phyloP scores from a whole-genome alignment of 208 protist genomes.

The Trypanosoma boissoni region DNA sequence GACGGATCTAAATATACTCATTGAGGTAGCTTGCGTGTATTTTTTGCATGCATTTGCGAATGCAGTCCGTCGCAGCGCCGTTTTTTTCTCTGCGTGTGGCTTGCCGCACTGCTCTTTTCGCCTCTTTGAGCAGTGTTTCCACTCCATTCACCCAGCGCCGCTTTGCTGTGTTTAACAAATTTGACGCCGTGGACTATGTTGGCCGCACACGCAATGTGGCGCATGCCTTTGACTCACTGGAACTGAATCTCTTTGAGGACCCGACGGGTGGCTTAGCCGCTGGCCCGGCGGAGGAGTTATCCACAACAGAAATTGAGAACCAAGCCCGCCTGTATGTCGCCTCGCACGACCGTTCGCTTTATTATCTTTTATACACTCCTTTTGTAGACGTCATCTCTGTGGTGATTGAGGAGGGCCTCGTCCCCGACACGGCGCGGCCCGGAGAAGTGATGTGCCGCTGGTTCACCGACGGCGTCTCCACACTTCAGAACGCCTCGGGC shows the following conservation, averaged over 20 bases:
- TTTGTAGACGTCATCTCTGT: conserved; percentile 67
- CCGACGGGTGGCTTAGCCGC: conserved; percentile 75
- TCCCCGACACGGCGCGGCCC: conserved; percentile 30
- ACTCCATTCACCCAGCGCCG: conserved; percentile 2
- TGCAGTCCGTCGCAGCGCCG: too few relatives aligned
- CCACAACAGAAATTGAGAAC: conserved; percentile 59
- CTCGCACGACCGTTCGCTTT: conserved; percentile 45
- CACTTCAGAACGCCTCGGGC: conserved; percentile 43
- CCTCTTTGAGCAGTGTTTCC: not conserved
- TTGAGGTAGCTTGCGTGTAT: too few relatives aligned
- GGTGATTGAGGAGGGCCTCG: conserved; percentile 39
- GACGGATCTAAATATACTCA: too few relatives aligned
- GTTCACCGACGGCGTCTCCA: conserved; percentile 62
- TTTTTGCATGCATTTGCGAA: too few relatives aligned
- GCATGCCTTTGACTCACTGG: conserved; percentile 30
- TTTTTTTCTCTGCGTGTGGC: not conserved
- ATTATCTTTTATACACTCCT: conserved; percentile 72
- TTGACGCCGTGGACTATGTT: conserved; percentile 21
- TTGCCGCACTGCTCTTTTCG: not conserved
- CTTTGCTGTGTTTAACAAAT: conserved; percentile 24
- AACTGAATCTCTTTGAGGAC: conserved; percentile 80
- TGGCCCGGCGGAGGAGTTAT: conserved; percentile 70
- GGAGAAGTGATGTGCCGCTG: conserved; percentile 56
- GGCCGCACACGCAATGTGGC: conserved; percentile 13
- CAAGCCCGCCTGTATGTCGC: conserved; percentile 56